These are phyloP conservation scores for Medicago arabica DNA, from an alignment of 306 rosid genomes.

Conservation along the genomic window DNA sequence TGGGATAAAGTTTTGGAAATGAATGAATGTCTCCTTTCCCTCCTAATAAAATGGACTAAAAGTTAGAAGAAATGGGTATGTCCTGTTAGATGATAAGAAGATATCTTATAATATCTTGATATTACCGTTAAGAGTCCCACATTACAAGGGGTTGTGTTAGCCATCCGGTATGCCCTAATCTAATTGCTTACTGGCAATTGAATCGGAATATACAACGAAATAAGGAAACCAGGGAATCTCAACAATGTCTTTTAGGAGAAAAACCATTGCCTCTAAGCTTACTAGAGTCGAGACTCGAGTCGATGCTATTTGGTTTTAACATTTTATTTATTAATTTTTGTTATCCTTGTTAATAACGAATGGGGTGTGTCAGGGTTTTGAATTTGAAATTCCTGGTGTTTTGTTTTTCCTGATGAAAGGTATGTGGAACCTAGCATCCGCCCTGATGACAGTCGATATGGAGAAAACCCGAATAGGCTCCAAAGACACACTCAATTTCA, in stretches of 20 bases:
- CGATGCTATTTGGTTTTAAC: background rate
- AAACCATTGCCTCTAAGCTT: constrained; percentile 19
- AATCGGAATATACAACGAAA: background rate
- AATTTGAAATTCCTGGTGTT: constrained; percentile 35
- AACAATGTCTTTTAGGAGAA: constrained; percentile 10
- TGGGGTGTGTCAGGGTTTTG: constrained; percentile 34
- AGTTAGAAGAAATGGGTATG: constrained; percentile 9
- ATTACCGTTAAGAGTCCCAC: too few relatives aligned
- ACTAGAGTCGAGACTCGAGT: constrained; percentile 24
- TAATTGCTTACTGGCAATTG: too few relatives aligned
- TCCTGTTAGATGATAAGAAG: constrained; percentile 9
- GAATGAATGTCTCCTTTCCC: constrained; percentile 4
- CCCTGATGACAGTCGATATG: constrained; percentile 96
- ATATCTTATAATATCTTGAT: background rate
- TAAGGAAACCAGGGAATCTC: background rate
- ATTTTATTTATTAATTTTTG: background rate
- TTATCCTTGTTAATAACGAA: constrained; percentile 29
- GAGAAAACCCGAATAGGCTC: constrained; percentile 98
- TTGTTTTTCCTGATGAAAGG: constrained; percentile 58
- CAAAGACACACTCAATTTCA: constrained; percentile 98
- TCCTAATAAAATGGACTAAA: background rate
- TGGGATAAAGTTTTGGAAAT: constrained; percentile 20
- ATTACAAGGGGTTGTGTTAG: too few relatives aligned
- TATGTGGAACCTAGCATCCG: constrained; percentile 91
- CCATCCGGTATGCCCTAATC: too few relatives aligned